phyloP scores from a whole-genome alignment of 495 filamentous ascomycete genomes.

The Penicillium canescens region DNA sequence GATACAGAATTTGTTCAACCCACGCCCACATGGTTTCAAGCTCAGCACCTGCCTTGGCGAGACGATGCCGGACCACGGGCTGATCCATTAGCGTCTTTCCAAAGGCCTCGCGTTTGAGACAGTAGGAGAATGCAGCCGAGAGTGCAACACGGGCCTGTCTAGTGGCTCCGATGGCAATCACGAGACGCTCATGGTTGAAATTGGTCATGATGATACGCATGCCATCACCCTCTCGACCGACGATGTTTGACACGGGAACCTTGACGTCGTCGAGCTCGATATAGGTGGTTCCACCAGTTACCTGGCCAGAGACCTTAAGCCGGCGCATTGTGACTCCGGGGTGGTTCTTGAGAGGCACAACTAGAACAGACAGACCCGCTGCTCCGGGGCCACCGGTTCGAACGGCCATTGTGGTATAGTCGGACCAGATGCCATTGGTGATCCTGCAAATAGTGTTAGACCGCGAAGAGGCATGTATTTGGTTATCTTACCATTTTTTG shows the following conservation, averaged over 20 bases:
- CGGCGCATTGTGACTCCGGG: conserved; percentile 66
- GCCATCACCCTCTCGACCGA: conserved; percentile 69
- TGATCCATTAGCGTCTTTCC: conserved; percentile 73
- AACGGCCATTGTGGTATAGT: conserved; percentile 72
- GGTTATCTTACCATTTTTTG: conserved; percentile 66
- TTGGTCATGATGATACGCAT: conserved; percentile 82
- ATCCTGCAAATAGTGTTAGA: conserved; percentile 45
- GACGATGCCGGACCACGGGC: conserved; percentile 68
- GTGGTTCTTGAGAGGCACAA: conserved; percentile 64
- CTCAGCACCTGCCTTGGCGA: conserved; percentile 68
- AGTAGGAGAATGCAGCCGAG: conserved; percentile 64
- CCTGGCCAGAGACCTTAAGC: conserved; percentile 60
- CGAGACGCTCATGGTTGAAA: conserved; percentile 79
- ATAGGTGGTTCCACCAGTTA: conserved; percentile 68
- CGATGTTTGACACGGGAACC: conserved; percentile 67
- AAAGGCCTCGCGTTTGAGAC: conserved; percentile 72
- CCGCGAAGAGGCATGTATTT: not conserved
- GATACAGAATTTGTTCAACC: conserved; percentile 74
- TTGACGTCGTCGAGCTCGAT: conserved; percentile 75
- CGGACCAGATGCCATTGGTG: conserved; percentile 76
- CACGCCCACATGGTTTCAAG: conserved; percentile 72
- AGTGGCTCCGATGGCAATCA: conserved; percentile 62
- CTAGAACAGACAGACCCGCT: conserved; percentile 60
- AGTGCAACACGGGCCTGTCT: conserved; percentile 66
- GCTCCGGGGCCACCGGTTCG: conserved; percentile 70